These are phyloP conservation scores for Coemansia sp. DNA, from an alignment of 192 early-diverging fungal species.

Conservation along the genomic window DNA sequence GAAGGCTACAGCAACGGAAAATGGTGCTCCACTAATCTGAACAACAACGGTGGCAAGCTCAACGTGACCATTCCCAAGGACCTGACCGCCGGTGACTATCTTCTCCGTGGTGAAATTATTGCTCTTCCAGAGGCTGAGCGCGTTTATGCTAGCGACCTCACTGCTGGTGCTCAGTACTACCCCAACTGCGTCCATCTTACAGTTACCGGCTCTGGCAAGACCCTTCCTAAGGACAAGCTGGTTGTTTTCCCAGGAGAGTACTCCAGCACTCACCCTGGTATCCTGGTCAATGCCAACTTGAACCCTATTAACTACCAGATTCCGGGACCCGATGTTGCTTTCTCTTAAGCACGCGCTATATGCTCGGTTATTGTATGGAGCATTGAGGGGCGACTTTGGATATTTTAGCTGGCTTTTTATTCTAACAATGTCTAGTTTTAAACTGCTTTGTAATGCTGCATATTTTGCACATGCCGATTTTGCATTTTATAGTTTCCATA, in stretches of 20 bases:
- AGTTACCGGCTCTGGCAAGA: neutral
- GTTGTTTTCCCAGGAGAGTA: neutral
- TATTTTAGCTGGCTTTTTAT: neutral
- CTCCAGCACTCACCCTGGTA: neutral
- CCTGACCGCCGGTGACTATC: neutral
- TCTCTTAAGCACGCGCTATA: neutral
- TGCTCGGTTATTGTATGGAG: neutral
- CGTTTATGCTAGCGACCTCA: neutral
- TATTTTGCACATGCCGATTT: too few species aligned
- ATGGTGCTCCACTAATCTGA: neutral
- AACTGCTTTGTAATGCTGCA: too few species aligned
- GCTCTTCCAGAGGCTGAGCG: neutral
- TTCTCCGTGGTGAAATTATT: slow-evolving; percentile 6
- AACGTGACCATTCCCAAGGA: slow-evolving; percentile 6
- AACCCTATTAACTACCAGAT: neutral
- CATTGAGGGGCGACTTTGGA: neutral
- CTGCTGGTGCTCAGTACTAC: slow-evolving; percentile 9
- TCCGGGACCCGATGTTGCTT: neutral
- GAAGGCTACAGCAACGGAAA: neutral
- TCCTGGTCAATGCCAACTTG: neutral
- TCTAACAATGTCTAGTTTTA: neutral
- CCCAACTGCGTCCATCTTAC: slow-evolving; percentile 5
- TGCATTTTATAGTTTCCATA: too few species aligned
- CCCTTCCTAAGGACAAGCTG: neutral
- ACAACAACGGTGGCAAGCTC: neutral